Conservation (phyloP, 257 asterid species). For the Solanum pinnatisectum region DNA sequence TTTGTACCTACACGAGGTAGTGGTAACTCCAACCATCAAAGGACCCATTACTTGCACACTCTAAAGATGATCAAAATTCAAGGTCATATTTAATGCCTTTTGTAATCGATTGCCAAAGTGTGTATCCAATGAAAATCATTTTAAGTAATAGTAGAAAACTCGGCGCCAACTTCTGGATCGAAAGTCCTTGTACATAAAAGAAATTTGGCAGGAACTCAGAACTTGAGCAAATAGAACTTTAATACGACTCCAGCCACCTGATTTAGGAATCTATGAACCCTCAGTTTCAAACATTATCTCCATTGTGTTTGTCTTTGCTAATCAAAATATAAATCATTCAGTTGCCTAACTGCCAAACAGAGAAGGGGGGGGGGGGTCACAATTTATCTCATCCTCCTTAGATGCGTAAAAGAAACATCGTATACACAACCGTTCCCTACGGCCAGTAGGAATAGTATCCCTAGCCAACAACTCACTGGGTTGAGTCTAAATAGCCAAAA, state of each 20-base stretch:
- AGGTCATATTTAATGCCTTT: not conserved
- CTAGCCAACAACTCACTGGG: not conserved
- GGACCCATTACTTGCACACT: slow-evolving; percentile 91
- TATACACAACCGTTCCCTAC: not conserved
- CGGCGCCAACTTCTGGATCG: not conserved
- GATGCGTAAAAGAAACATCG: not conserved
- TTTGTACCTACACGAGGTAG: not conserved
- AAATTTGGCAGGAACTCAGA: not conserved
- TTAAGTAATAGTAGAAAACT: not conserved
- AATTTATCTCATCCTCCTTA: not conserved
- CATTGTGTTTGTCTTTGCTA: not conserved
- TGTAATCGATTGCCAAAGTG: not conserved
- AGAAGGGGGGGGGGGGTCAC: not conserved
- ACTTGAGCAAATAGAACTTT: not conserved
- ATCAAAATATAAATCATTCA: not conserved
- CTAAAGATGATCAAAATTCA: slow-evolving; percentile 19
- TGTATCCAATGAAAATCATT: not conserved
- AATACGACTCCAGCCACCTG: not conserved
- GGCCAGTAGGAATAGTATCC: not conserved
- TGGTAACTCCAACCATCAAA: slow-evolving; percentile 68
- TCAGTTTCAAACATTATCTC: not conserved
- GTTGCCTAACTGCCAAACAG: not conserved
- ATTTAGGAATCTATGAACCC: not conserved
- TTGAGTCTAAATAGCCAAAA: not conserved
- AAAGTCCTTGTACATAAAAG: not conserved